Base-by-base conservation (phyloP, 2,329 filamentous ascomycete species). In the Grosmannia serpens region DNA sequence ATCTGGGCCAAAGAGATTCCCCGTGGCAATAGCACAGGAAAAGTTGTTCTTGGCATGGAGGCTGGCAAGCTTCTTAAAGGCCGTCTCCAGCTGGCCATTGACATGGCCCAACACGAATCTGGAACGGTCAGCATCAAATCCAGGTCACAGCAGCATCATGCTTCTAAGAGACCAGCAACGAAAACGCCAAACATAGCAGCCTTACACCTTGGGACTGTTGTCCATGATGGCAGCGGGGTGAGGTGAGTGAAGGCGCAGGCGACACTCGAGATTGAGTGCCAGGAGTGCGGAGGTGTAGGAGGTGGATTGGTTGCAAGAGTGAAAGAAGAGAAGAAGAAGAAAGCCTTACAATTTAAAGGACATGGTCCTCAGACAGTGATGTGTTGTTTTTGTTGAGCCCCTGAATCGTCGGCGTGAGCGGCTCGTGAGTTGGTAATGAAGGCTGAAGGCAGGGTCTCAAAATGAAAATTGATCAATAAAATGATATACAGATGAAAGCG, bases 21-120 rank as follows among this genome's bases (percentile, higher is more conserved):
- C 94, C 11, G 84, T 83, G 35, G 96, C 75, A 58, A 99, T 84
- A 20, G 89, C 91, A 66, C 96, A 87, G 17, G 88, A 80, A 70
- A 99, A 97, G 67, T 79, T 81, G 69, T 96, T 94, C 73, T 96
- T 97, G 41, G 84, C 76, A 65, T 97, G 91, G 2, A 97, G 77
- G 11, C 83, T 81, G 10, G 85, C 78, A 24, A 97, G 76, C 72
- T 96, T 99, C 61, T 82, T 78, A 70, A 99, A 89, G 11, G 88
- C 85, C 15, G 85, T 72, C 62, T 82, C 78, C 56, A 96, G 80
- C 68, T 88, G 84, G 66, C 92, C 92, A 68, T 91, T 86, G 63
- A 95, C 79, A 68, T 85, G 85, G 59, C 94, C 94, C 61, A 96
- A 75, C 46, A 96, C 89, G 66, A 94, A 85, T 59, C 87, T 90